Conservation (phyloP, 371 early-diverging fungal species). For the Actinomucor elegans region DNA sequence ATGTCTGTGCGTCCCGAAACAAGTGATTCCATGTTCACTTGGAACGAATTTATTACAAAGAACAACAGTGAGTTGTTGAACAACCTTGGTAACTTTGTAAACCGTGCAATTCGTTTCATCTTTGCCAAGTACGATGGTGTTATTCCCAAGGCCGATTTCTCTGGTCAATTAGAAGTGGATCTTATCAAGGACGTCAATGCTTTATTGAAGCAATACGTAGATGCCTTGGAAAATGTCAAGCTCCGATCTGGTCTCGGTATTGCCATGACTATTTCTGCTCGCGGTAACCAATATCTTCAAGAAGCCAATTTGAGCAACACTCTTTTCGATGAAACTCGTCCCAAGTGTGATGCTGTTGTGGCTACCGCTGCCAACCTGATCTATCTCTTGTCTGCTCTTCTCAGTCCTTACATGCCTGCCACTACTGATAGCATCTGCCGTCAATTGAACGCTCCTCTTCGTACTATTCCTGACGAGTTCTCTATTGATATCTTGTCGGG, state of each 20-base stretch:
- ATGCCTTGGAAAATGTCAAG: slow-evolving; percentile 83
- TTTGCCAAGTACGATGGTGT: slow-evolving; percentile 81
- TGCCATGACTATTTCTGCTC: slow-evolving; percentile 93
- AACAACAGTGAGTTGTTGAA: slow-evolving; percentile 97
- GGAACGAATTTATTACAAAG: slow-evolving; percentile 92
- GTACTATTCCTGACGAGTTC: slow-evolving; percentile 77
- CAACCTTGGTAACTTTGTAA: slow-evolving; percentile 99
- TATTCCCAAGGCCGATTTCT: slow-evolving; percentile 63
- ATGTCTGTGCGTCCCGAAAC: slow-evolving; percentile 97
- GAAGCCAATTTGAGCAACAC: slow-evolving; percentile 88
- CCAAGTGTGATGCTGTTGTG: slow-evolving; percentile 87
- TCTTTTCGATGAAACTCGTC: slow-evolving; percentile 74
- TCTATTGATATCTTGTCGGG: slow-evolving; percentile 70
- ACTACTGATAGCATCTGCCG: slow-evolving; percentile 76
- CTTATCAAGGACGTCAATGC: slow-evolving; percentile 85
- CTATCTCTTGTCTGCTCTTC: slow-evolving; percentile 84
- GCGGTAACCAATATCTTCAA: slow-evolving; percentile 97
- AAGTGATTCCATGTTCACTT: slow-evolving; percentile 94
- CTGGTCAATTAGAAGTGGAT: slow-evolving; percentile 52
- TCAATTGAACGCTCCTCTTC: slow-evolving; percentile 80
- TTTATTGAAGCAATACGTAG: slow-evolving; percentile 75
- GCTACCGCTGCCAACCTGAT: slow-evolving; percentile 81
- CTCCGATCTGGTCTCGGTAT: slow-evolving; percentile 81
- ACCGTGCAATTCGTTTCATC: slow-evolving; percentile 96
- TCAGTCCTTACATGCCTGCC: slow-evolving; percentile 95